Conservation (phyloP, 352 stramenopile species). For the Globisporangium emineosum region DNA sequence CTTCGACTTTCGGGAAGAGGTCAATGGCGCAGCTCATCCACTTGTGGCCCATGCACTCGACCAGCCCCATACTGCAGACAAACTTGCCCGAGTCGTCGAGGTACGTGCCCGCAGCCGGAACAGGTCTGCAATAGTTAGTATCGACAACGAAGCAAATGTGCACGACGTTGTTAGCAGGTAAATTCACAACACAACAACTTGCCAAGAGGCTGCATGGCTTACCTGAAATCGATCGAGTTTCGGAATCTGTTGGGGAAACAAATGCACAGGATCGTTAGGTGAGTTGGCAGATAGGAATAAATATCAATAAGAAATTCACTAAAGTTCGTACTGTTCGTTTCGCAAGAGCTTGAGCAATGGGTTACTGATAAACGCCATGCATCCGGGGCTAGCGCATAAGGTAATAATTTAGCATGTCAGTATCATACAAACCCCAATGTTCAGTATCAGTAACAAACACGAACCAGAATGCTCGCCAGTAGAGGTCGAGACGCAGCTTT, state of each 20-base stretch:
- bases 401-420: neutral
- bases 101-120: constrained; percentile 65
- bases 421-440: neutral
- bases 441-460: constrained; percentile 10
- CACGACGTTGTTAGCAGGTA: neutral
- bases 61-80: constrained; percentile 57
- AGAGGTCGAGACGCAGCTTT: constrained; percentile 70
- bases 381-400: constrained; percentile 42
- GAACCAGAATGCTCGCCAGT: constrained; percentile 81
- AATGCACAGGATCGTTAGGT: neutral
- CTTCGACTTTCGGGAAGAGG: constrained; percentile 56
- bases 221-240: constrained; percentile 65
- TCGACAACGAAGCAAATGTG: neutral
- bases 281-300: neutral
- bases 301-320: neutral
- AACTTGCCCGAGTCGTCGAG: constrained; percentile 58
- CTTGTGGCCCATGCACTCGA: constrained; percentile 76
- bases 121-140: constrained; percentile 24
- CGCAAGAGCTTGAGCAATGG: constrained; percentile 59
- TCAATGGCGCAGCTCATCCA: constrained; percentile 78
- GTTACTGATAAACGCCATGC: constrained; percentile 68
- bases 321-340: constrained; percentile 44
- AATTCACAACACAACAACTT: neutral
- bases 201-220: neutral
- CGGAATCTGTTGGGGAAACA: constrained; percentile 43